phyloP scores from a whole-genome alignment of 2,329 filamentous ascomycete species.

The Periconia sp. region DNA sequence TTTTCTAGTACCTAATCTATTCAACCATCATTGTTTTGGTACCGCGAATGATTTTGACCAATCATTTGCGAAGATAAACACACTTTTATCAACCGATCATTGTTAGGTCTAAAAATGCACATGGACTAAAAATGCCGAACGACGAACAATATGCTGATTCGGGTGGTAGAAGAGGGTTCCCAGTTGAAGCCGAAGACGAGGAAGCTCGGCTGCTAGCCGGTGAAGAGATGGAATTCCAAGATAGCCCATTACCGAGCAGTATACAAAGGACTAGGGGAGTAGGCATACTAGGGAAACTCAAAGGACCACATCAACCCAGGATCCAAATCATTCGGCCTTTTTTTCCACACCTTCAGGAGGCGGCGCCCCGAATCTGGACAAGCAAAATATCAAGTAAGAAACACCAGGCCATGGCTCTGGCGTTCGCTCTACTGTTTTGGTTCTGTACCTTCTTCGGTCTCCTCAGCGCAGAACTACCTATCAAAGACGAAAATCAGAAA shows the following conservation, averaged over 20 bases:
- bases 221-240: constrained; percentile 31
- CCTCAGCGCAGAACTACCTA: constrained; percentile 60
- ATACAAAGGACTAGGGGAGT: neutral
- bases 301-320: constrained; percentile 47
- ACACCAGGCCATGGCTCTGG: constrained; percentile 59
- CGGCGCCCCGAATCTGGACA: constrained; percentile 63
- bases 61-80: too few species aligned
- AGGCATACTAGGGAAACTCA: constrained; percentile 32
- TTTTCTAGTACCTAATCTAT: too few species aligned
- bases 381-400: constrained; percentile 57
- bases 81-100: neutral
- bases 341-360: constrained; percentile 66
- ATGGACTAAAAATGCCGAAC: neutral
- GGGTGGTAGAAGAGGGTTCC: neutral
- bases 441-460: constrained; percentile 67
- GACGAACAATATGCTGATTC: neutral
- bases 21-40: too few species aligned
- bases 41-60: too few species aligned
- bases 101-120: neutral
- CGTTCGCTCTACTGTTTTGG: constrained; percentile 64
- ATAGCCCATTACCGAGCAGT: constrained; percentile 10
- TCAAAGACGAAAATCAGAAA: constrained; percentile 63
- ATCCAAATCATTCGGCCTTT: constrained; percentile 51
- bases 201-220: constrained; percentile 29
- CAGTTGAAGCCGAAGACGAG: constrained; percentile 18